Conservation (phyloP, 352 stramenopile genomes). For the Globisporangium nodosum region DNA sequence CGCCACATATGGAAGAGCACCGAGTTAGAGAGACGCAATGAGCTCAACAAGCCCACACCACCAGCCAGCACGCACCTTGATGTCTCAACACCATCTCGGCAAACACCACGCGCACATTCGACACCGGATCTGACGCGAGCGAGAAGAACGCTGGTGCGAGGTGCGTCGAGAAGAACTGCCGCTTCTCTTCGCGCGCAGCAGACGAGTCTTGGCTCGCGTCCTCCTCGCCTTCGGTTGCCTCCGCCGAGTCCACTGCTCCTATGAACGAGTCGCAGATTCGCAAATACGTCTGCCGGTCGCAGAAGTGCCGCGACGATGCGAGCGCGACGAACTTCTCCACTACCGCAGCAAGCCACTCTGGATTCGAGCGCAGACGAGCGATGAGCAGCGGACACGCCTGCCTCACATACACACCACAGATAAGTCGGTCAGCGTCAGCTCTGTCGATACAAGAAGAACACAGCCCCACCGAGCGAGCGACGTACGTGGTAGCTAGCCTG, state of each 20-base stretch:
- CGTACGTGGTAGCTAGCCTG: constrained; percentile 58
- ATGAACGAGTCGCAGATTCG: constrained; percentile 61
- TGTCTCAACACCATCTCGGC: constrained; percentile 39
- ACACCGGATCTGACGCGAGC: constrained; percentile 55
- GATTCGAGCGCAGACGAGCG: constrained; percentile 32
- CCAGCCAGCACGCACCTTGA: constrained; percentile 20
- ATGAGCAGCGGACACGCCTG: constrained; percentile 67
- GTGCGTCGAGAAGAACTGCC: constrained; percentile 43
- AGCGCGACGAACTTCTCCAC: constrained; percentile 46
- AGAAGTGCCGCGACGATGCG: constrained; percentile 48
- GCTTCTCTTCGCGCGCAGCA: constrained; percentile 2
- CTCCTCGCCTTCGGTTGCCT: not conserved
- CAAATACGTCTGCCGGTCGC: constrained; percentile 65
- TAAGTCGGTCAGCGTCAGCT: not conserved
- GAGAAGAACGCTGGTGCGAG: constrained; percentile 49
- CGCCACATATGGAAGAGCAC: not conserved
- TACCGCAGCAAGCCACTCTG: constrained; percentile 41
- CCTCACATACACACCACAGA: constrained; percentile 5
- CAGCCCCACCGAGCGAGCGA: not conserved
- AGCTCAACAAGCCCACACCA: not conserved
- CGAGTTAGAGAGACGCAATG: not conserved
- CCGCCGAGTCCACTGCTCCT: constrained; percentile 4
- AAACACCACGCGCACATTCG: constrained; percentile 69
- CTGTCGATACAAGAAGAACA: not conserved
- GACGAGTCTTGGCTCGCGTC: not conserved